phyloP scores from a whole-genome alignment of 345 rosid genomes.

The Raphanus sativus region DNA sequence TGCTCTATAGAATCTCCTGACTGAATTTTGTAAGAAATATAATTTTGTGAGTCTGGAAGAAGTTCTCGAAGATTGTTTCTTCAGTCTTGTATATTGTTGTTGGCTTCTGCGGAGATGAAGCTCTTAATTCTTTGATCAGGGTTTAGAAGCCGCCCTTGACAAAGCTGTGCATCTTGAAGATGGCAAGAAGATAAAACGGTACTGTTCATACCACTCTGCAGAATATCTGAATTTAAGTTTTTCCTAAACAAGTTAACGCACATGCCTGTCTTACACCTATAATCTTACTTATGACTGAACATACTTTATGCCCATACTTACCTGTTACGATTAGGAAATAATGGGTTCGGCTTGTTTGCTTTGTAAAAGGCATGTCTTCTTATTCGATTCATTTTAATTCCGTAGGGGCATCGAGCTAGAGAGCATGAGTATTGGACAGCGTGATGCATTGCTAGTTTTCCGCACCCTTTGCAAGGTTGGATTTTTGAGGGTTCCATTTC shows the following conservation, averaged over 20 bases:
- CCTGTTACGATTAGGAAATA: slow-evolving; percentile 8
- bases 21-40: slow-evolving; percentile 10
- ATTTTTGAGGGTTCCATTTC: slow-evolving; percentile 22
- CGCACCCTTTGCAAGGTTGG: slow-evolving; percentile 98
- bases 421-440: slow-evolving; percentile 91
- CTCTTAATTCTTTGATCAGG: slow-evolving; percentile 46
- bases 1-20: slow-evolving; percentile 2
- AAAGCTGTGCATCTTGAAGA: slow-evolving; percentile 95
- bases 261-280: slow-evolving; percentile 7
- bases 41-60: slow-evolving; percentile 5
- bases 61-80: slow-evolving; percentile 17
- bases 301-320: slow-evolving; percentile 12
- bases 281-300: slow-evolving; percentile 15
- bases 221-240: slow-evolving; percentile 12
- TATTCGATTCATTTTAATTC: slow-evolving; percentile 14
- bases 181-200: slow-evolving; percentile 89
- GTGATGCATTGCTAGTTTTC: slow-evolving; percentile 92
- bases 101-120: slow-evolving; percentile 13
- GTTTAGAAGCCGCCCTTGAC: slow-evolving; percentile 97
- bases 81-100: slow-evolving; percentile 12
- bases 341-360: slow-evolving; percentile 12
- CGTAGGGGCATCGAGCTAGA: slow-evolving; percentile 88
- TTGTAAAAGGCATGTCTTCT: slow-evolving; percentile 1
- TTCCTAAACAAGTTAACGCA: not conserved
- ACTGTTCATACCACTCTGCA: slow-evolving; percentile 30